Percentiles rank a stretch among this genome's conserved stretches.
Evolutionary conservation across 495 filamentous ascomycete species (phyloP).

Genomic region (Podospora pseudopauciseta): DNA sequence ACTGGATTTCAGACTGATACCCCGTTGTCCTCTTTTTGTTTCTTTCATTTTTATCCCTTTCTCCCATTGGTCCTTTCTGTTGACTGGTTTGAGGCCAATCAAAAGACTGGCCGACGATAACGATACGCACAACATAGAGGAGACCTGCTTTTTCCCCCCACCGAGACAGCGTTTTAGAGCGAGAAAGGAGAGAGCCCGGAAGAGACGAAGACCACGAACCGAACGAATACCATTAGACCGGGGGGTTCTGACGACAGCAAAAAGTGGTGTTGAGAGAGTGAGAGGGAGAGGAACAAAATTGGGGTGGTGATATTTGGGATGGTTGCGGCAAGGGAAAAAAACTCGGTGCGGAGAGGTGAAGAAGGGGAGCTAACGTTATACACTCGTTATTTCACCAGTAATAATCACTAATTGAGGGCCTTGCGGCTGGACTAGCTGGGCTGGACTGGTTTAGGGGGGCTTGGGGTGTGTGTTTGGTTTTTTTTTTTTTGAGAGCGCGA

Average conservation of each 20-base stretch:
- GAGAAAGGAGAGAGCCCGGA: conserved; percentile 6
- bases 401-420: conserved; percentile 7
- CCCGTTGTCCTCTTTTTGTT: conserved; percentile 4
- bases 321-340: background rate
- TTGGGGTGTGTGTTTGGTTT: background rate
- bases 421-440: background rate
- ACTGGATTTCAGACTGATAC: conserved; percentile 31
- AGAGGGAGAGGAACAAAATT: background rate
- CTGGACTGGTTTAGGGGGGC: background rate
- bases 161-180: background rate
- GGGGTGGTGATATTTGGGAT: background rate
- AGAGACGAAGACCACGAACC: conserved; percentile 3
- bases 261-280: background rate
- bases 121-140: background rate
- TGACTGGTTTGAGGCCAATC: background rate
- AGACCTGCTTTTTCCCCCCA: background rate
- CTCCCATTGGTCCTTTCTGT: background rate
- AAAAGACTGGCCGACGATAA: background rate
- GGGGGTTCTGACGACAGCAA: background rate
- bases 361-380: background rate
- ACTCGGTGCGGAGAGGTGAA: background rate
- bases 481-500: background rate
- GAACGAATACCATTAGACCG: background rate
- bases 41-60: conserved; percentile 1
- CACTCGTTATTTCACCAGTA: background rate